Conservation (phyloP, 2,329 filamentous ascomycete species). For the Sporothrix luriei region DNA sequence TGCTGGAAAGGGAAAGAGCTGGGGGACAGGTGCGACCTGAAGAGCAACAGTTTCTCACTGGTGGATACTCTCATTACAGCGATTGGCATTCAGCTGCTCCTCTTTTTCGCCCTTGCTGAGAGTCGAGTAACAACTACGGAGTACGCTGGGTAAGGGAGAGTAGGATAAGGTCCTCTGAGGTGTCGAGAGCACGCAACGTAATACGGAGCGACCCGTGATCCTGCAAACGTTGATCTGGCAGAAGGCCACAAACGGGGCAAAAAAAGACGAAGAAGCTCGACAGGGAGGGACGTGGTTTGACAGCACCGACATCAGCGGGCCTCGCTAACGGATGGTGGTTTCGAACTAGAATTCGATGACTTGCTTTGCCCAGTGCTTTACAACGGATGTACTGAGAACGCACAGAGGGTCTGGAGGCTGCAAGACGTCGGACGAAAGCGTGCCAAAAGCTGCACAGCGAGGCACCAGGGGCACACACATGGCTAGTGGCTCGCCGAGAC, state of each 20-base stretch:
- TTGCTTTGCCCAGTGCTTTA: no score
- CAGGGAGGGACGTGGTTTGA: background rate
- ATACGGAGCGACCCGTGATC: background rate
- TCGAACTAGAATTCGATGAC: no score
- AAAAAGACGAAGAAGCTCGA: background rate
- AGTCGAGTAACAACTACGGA: background rate
- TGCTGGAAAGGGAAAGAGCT: constrained; percentile 11
- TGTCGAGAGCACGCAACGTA: background rate
- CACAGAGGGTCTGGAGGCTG: no score
- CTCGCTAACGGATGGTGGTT: no score
- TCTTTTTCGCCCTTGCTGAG: constrained; percentile 6
- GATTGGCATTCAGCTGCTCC: constrained; percentile 17
- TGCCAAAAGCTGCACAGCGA: background rate
- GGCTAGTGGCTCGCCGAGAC: constrained; percentile 4
- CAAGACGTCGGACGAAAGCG: background rate
- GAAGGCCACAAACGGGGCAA: no score
- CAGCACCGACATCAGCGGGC: background rate
- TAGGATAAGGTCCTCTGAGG: no score
- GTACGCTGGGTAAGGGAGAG: background rate
- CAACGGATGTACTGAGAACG: no score
- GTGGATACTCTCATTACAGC: constrained; percentile 23
- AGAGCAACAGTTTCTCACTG: background rate
- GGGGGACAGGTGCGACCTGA: background rate
- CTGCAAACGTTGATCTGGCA: background rate
- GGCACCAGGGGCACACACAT: constrained; percentile 15